phyloP scores from a whole-genome alignment of 371 early-diverging fungal species.

The Mucor irregularis region DNA sequence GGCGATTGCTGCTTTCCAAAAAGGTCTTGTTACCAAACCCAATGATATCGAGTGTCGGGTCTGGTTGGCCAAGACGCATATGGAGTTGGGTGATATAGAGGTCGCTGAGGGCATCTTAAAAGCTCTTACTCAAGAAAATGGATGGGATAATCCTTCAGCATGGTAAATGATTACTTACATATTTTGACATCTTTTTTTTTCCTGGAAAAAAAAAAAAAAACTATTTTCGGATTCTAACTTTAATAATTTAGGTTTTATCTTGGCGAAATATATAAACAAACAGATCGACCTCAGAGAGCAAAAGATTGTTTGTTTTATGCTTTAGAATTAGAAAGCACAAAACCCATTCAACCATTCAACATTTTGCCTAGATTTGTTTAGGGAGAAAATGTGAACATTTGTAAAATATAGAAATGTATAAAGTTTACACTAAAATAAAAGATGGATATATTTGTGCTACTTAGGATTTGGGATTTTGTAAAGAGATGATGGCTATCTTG shows the following conservation, averaged over 20 bases:
- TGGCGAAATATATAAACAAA: conserved; percentile 54
- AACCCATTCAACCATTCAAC: conserved; percentile 64
- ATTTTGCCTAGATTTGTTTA: conserved; percentile 45
- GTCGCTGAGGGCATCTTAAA: conserved; percentile 59
- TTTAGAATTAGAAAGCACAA: conserved; percentile 65
- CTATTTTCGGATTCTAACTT: background rate
- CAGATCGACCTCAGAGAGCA: conserved; percentile 55
- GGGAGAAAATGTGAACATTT: background rate
- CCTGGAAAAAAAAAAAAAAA: too few species aligned
- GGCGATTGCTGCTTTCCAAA: conserved; percentile 54
- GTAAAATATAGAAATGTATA: background rate
- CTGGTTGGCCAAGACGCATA: conserved; percentile 44
- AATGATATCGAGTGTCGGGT: conserved; percentile 47
- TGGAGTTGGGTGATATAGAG: conserved; percentile 44
- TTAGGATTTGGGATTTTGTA: too few species aligned
- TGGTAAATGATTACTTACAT: conserved; percentile 39
- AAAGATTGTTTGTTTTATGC: conserved; percentile 74
- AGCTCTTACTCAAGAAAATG: conserved; percentile 52
- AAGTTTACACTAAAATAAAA: background rate
- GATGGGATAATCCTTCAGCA: conserved; percentile 63
- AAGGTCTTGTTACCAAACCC: conserved; percentile 50
- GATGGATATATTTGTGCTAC: too few species aligned
- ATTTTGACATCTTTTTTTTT: too few species aligned
- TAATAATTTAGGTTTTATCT: conserved; percentile 46
- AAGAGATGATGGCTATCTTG: too few species aligned